Evolutionary conservation across 2,329 filamentous ascomycete species (phyloP), one percentile per base, ranked within the genome.

Genomic region (Aspergillus chevalieri): DNA sequence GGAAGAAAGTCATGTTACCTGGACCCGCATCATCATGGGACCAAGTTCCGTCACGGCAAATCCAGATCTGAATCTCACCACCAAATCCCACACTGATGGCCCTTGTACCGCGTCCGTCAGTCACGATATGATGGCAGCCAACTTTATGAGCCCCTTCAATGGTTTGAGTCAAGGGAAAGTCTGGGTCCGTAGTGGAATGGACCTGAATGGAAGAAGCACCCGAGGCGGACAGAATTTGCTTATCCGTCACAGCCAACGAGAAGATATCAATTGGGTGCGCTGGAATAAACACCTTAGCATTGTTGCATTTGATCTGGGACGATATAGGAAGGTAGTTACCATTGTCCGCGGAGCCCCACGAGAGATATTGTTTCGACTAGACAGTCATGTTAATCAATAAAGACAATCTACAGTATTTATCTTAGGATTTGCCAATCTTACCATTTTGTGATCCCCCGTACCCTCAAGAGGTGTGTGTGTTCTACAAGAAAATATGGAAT

Each of bases 321-420:
- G 43, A 46, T 36, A 14, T 19, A 33, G 33, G 30, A 22, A 19
- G 44, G 15, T 47, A 65, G 76, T 68, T 68, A 89, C 89, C 90
- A 76, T 90, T 82, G 67, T 95, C 87, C 68, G 95, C 82, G 41
- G 90, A 92, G 70, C 95, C 89, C 58, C 87, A 86, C 63, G 92
- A 94, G 55, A 98, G 81, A 69, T 96, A 98, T 85, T 97, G 93
- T 76, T 97, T 97, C 49, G 93, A 98, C 93, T 96, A 49, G 52
- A 26, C 52, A 47, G 28, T 47, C 61, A 62, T 48, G 47, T 55
- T 48, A 54, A 12, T 21, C 10, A 33, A 33, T 4, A 21, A n/a
- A 12, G 47, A 41, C 14, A 41, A 5, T 26, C 14, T 12, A 8
- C 47, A 30, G 9, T 38, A 19, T 10, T 6, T 38, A 38, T 30